These are phyloP conservation scores for Lasiosphaeria hispida DNA, from an alignment of 495 filamentous ascomycete species.

Conservation along the genomic window DNA sequence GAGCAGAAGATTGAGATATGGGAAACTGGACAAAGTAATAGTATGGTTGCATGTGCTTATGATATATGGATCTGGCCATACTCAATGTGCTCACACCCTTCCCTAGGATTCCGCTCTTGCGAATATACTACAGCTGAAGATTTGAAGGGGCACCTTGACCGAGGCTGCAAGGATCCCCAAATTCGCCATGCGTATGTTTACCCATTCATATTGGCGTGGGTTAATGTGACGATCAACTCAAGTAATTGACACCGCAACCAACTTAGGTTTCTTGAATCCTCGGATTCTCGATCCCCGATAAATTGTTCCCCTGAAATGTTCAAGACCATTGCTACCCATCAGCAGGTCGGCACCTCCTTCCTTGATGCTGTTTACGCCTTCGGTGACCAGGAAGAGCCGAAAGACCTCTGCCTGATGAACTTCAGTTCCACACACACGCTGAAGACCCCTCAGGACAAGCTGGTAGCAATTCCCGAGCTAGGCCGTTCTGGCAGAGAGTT, in stretches of 20 bases:
- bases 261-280: neutral
- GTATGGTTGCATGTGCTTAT: no score
- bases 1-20: conserved; percentile 1
- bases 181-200: conserved; percentile 12
- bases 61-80: neutral
- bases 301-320: conserved; percentile 33
- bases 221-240: neutral
- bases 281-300: conserved; percentile 4
- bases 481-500: conserved; percentile 42
- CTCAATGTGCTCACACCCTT: neutral
- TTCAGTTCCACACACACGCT: conserved; percentile 13
- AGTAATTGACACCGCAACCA: neutral
- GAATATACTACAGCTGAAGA: neutral
- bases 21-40: neutral
- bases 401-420: conserved; percentile 25
- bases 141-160: neutral
- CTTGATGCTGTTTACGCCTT: conserved; percentile 42
- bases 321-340: conserved; percentile 29
- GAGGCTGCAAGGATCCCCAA: neutral
- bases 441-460: neutral
- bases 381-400: conserved; percentile 33
- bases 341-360: conserved; percentile 45
- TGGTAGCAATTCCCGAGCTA: conserved; percentile 28
- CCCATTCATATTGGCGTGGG: neutral
- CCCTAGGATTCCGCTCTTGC: neutral